Evolutionary conservation across 2,329 filamentous ascomycete genomes (phyloP).

Genomic region (Penicillium sp.): DNA sequence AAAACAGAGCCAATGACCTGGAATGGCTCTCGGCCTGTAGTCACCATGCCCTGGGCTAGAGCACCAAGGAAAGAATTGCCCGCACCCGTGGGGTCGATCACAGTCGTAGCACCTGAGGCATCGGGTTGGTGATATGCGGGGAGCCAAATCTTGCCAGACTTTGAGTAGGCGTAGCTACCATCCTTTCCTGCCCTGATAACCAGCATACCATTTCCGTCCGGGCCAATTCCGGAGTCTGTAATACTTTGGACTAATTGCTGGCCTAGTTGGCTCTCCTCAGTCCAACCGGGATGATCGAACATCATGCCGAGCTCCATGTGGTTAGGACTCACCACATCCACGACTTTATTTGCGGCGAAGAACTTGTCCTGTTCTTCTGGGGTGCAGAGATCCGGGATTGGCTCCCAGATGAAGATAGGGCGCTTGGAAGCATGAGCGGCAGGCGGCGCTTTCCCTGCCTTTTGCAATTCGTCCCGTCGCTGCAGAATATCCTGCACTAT

Average conservation of each 20-base stretch:
- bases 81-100: slow-evolving; percentile 90
- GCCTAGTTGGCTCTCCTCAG: slow-evolving; percentile 25
- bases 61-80: slow-evolving; percentile 83
- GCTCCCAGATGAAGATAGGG: slow-evolving; percentile 89
- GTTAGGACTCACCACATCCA: slow-evolving; percentile 72
- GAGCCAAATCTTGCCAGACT: slow-evolving; percentile 59
- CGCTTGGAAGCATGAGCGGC: slow-evolving; percentile 43
- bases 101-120: slow-evolving; percentile 39
- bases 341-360: slow-evolving; percentile 50
- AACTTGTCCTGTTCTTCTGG: slow-evolving; percentile 60
- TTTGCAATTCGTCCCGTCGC: slow-evolving; percentile 42
- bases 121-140: slow-evolving; percentile 66
- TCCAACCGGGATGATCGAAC: slow-evolving; percentile 59
- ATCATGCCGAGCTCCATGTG: slow-evolving; percentile 83
- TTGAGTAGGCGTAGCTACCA: slow-evolving; percentile 50
- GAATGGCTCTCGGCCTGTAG: slow-evolving; percentile 35
- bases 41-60: slow-evolving; percentile 55
- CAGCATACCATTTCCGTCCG: slow-evolving; percentile 36
- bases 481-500: slow-evolving; percentile 69
- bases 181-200: slow-evolving; percentile 62
- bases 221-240: slow-evolving; percentile 37
- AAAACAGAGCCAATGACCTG: slow-evolving; percentile 31
- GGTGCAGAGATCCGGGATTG: slow-evolving; percentile 82
- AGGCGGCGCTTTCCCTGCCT: slow-evolving; percentile 27
- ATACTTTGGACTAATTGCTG: slow-evolving; percentile 36